These are phyloP conservation scores for Arctostaphylos glauca DNA, from an alignment of 148 eudicot species.

Conservation along the genomic window DNA sequence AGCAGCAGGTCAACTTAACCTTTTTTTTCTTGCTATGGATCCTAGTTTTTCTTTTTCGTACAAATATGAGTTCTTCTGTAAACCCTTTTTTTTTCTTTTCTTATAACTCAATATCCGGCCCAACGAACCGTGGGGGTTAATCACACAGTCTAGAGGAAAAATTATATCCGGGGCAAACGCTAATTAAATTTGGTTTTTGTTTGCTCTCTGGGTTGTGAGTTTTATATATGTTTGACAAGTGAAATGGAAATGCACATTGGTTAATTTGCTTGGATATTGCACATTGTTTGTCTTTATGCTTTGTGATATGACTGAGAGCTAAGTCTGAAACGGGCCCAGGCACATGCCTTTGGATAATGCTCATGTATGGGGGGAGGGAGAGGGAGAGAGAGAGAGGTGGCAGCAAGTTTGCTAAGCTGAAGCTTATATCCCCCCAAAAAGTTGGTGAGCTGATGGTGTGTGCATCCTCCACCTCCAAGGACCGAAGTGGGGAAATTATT, in stretches of 20 bases:
- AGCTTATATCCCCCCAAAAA: too few relatives aligned
- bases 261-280: neutral
- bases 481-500: too few relatives aligned
- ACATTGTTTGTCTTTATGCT: neutral
- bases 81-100: neutral
- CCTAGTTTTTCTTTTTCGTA: neutral
- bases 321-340: too few relatives aligned
- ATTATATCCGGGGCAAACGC: neutral
- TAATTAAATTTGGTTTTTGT: neutral
- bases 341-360: too few relatives aligned
- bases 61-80: neutral
- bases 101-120: neutral
- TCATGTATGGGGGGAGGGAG: too few relatives aligned
- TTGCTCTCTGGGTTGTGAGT: neutral
- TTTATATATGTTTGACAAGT: neutral
- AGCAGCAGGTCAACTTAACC: neutral
- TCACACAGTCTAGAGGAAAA: neutral
- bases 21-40: neutral
- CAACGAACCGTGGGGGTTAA: neutral
- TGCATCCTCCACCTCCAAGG: too few relatives aligned
- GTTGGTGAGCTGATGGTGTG: too few relatives aligned
- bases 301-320: too few relatives aligned
- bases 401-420: too few relatives aligned
- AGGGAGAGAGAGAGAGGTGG: too few relatives aligned
- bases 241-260: slow-evolving; percentile 6